Evolutionary conservation across 2,329 filamentous ascomycete species (phyloP).

Genomic region (Arthrobotrys megalospora): DNA sequence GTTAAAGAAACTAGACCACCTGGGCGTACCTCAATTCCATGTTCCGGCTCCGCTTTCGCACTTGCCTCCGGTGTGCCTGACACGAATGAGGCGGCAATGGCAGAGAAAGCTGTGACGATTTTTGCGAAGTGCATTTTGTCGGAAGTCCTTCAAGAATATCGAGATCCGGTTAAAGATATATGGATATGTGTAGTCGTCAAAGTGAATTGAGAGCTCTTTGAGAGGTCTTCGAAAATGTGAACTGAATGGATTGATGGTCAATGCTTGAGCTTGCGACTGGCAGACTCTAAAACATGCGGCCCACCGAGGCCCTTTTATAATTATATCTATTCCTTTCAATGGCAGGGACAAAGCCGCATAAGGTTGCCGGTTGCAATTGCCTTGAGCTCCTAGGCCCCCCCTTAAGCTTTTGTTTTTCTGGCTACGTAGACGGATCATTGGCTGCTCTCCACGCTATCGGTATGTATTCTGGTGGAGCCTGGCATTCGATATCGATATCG

Average conservation of each 20-base stretch:
- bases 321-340: constrained; percentile 1
- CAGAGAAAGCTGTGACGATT: constrained; percentile 14
- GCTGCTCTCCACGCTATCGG: constrained; percentile 12
- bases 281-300: not conserved
- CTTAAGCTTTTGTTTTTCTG: constrained; percentile 3
- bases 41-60: not conserved
- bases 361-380: not conserved
- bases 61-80: constrained; percentile 17
- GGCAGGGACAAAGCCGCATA: constrained; percentile 13
- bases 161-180: constrained; percentile 1
- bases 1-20: too few relatives aligned
- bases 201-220: constrained; percentile 9
- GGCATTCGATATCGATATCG: constrained; percentile 34
- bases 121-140: constrained; percentile 34
- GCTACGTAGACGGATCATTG: constrained; percentile 20
- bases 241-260: constrained; percentile 12
- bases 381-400: not conserved
- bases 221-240: not conserved
- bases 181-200: constrained; percentile 15
- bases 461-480: not conserved
- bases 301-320: constrained; percentile 30
- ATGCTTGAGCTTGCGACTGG: constrained; percentile 14
- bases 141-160: constrained; percentile 5
- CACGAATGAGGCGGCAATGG: constrained; percentile 1
- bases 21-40: constrained; percentile 32